These are phyloP conservation scores for Cyclotella cryptica DNA, from an alignment of 108 stramenopile species.

Conservation along the genomic window DNA sequence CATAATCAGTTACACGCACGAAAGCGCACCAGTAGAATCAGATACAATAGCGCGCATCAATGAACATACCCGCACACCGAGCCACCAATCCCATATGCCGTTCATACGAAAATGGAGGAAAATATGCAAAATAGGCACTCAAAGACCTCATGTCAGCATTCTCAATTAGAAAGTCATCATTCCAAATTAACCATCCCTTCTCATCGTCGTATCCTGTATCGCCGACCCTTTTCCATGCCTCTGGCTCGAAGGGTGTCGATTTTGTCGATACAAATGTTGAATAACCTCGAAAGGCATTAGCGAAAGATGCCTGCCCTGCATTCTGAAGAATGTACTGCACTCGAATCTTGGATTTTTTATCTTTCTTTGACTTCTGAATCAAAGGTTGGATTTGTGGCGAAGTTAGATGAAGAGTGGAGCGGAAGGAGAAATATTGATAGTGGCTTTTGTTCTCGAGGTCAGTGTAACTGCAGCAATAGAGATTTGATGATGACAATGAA, in stretches of 20 bases:
- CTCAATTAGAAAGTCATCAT: constrained; percentile 47
- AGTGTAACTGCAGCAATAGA: constrained; percentile 45
- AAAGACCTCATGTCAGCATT: constrained; percentile 31
- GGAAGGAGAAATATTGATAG: constrained; percentile 76
- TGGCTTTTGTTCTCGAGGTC: constrained; percentile 70
- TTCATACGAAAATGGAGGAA: constrained; percentile 79
- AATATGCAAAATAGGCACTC: constrained; percentile 67
- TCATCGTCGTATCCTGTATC: constrained; percentile 61
- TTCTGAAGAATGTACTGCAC: constrained; percentile 74
- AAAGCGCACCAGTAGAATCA: constrained; percentile 1
- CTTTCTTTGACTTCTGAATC: constrained; percentile 27
- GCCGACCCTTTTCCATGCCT: constrained; percentile 63
- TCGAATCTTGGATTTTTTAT: constrained; percentile 36
- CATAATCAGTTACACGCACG: background rate
- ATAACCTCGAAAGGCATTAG: constrained; percentile 66
- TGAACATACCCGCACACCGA: constrained; percentile 43
- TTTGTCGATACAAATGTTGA: constrained; percentile 64
- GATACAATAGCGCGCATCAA: background rate
- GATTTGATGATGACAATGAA: background rate
- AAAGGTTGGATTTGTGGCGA: constrained; percentile 9
- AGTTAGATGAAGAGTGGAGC: constrained; percentile 27
- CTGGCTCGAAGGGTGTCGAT: constrained; percentile 53
- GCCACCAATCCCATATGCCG: constrained; percentile 70
- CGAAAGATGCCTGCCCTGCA: constrained; percentile 66
- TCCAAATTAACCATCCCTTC: constrained; percentile 65